A percentile compares a stretch with the other conserved stretches of the same genome.
Evolutionary conservation across 2,329 filamentous ascomycete genomes (phyloP).

Genomic region (Trichoderma afroharzianum): DNA sequence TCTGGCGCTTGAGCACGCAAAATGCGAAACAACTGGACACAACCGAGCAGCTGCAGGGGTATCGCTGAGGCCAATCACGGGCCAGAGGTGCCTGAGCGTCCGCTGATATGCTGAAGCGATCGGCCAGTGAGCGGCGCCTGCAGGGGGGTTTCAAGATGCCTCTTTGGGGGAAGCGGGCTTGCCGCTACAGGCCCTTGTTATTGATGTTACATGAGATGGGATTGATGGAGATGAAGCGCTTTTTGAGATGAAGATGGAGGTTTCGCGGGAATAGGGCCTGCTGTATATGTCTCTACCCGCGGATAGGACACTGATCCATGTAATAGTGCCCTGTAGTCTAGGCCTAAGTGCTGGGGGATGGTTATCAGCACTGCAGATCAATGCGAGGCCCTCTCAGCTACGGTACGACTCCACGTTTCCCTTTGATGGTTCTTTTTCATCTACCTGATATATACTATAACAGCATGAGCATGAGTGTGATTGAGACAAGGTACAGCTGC

Average conservation of each 20-base stretch:
- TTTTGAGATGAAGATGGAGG: background rate
- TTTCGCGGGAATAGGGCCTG: background rate
- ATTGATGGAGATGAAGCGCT: background rate
- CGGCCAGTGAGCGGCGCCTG: background rate
- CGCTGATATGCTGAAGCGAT: conserved; percentile 13
- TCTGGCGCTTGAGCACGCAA: background rate
- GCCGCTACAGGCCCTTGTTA: background rate
- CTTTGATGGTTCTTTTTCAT: background rate
- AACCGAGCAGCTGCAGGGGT: background rate
- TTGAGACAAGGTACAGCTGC: background rate
- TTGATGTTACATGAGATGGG: background rate
- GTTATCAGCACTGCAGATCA: background rate
- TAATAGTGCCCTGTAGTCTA: background rate
- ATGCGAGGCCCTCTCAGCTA: background rate
- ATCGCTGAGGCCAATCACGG: conserved; percentile 7
- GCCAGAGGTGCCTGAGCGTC: conserved; percentile 11
- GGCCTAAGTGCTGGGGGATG: background rate
- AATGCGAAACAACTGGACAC: background rate
- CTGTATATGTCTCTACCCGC: background rate
- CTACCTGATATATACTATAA: background rate
- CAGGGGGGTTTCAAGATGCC: conserved; percentile 10
- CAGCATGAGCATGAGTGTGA: background rate
- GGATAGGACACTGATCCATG: background rate
- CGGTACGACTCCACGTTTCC: background rate
- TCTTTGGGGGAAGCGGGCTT: background rate